Evolutionary conservation across 129 eudicot genomes (phyloP), one percentile per base, ranked within the genome.

Genomic region (Pseudognaphalium luteoalbum): DNA sequence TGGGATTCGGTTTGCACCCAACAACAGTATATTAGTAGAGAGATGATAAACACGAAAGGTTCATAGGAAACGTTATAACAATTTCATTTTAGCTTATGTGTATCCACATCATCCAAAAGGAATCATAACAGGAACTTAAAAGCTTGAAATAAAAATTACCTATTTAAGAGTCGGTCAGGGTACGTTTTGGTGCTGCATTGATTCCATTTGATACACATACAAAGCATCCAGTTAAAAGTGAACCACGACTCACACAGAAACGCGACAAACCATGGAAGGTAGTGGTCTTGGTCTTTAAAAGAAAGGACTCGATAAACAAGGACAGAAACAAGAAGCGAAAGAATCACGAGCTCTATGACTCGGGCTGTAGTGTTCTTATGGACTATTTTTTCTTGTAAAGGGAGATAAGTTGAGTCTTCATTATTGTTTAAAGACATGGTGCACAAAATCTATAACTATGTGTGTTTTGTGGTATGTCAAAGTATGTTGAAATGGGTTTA

Each of bases 201-300:
- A 68, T 63, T 78, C 92, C 92, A 88, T 83, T 83, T 85, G 54
- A 15, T 47, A 78, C 19, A 74, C 22, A 78, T 15, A 20, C 17
- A 4, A 44, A 88, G 82, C 78, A 78, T 35, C 92, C 92, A 85
- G 4, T 6, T 56, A 75, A 85, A 75, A 39, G 87, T 72, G 59
- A 88, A 88, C 84, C 86, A 85, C 4, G 74, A 82, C 79, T 85
- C 92, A 4, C 92, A 88, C 22, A 85, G 35, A 9, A 88, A 66
- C 4, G 92, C 92, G 0, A 88, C 42, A 0, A 88, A 10, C 87
- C 89, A 83, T 8, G 77, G 72, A 28, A 73, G 57, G 34, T 78
- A 82, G 42, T 81, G 84, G 69, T 78, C 73, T 80, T 85, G 87
- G 68, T 83, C 73, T 66, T 75, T 44, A 59, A 85, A 77, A 33